Percentiles rank a stretch among this genome's conserved stretches.
Evolutionary conservation across 495 filamentous ascomycete genomes (phyloP).

Genomic region (Penicillium daleae): DNA sequence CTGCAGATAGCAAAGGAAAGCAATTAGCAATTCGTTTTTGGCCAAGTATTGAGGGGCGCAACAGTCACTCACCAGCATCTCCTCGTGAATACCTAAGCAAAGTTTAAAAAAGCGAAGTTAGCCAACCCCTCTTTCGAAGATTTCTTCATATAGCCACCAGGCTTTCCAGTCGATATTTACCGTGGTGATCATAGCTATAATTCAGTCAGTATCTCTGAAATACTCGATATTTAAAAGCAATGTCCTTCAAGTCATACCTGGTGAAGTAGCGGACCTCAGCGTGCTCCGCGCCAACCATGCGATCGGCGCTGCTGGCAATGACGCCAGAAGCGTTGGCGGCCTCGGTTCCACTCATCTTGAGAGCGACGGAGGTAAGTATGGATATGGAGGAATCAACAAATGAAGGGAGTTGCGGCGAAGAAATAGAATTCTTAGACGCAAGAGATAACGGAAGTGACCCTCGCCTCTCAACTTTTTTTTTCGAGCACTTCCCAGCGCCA

Average conservation of each 20-base stretch:
- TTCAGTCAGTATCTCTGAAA: slow-evolving; percentile 28
- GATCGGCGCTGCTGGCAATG: slow-evolving; percentile 53
- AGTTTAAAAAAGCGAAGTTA: slow-evolving; percentile 26
- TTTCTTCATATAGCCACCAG: background rate
- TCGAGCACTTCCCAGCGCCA: slow-evolving; percentile 29
- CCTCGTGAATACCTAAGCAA: slow-evolving; percentile 86
- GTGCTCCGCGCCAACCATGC: slow-evolving; percentile 70
- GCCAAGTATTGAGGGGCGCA: background rate
- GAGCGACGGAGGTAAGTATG: slow-evolving; percentile 3
- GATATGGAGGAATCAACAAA: slow-evolving; percentile 11
- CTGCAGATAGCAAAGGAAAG: slow-evolving; percentile 45
- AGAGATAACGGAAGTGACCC: slow-evolving; percentile 19
- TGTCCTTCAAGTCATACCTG: slow-evolving; percentile 58
- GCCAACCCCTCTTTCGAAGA: slow-evolving; percentile 7
- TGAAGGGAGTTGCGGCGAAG: slow-evolving; percentile 15
- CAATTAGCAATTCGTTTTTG: slow-evolving; percentile 16
- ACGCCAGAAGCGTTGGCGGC: slow-evolving; percentile 29
- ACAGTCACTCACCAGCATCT: slow-evolving; percentile 83
- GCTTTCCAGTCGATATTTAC: slow-evolving; percentile 48
- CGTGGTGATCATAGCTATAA: slow-evolving; percentile 90
- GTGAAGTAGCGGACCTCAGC: slow-evolving; percentile 98
- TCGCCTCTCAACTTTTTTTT: slow-evolving; percentile 41
- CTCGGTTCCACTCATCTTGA: slow-evolving; percentile 41
- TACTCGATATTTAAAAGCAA: background rate
- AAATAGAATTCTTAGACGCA: slow-evolving; percentile 25